phyloP scores from a whole-genome alignment of 495 filamentous ascomycete genomes.

The Xylaria scruposa region DNA sequence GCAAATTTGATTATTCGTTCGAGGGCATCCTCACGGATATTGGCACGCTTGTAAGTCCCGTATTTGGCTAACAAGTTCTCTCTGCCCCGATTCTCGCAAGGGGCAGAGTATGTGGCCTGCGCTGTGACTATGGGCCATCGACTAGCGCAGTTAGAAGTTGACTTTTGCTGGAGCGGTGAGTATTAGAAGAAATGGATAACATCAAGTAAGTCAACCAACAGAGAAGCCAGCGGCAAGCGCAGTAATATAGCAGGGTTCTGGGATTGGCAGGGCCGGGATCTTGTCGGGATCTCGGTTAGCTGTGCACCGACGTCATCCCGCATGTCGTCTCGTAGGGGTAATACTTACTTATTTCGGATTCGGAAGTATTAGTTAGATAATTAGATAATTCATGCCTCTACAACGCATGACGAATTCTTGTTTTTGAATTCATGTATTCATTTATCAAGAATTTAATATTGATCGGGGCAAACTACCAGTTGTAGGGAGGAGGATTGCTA shows the following conservation, averaged over 20 bases:
- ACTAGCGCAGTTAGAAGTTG: neutral
- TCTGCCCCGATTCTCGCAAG: too few species aligned
- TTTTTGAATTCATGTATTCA: too few species aligned
- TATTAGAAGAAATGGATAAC: too few species aligned
- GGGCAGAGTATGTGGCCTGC: too few species aligned
- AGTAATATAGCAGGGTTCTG: neutral
- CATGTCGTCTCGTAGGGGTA: neutral
- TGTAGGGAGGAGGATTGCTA: neutral
- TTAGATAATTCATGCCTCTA: too few species aligned
- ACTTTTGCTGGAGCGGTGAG: neutral
- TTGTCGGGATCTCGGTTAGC: neutral
- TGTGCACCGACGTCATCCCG: slow-evolving; percentile 14
- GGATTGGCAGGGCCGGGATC: neutral
- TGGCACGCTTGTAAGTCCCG: too few species aligned
- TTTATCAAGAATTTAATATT: neutral
- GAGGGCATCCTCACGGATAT: too few species aligned
- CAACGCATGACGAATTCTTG: too few species aligned
- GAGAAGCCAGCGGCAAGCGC: neutral
- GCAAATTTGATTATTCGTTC: too few species aligned
- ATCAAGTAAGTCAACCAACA: neutral
- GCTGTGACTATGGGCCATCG: too few species aligned
- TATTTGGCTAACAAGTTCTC: too few species aligned
- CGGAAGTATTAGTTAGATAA: too few species aligned
- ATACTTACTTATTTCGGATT: neutral
- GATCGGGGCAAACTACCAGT: neutral